A percentile compares a stretch with the other conserved stretches of the same genome.
Evolutionary conservation across 139 green algal species (phyloP).

Genomic region (Chlamydomonas sp.): DNA sequence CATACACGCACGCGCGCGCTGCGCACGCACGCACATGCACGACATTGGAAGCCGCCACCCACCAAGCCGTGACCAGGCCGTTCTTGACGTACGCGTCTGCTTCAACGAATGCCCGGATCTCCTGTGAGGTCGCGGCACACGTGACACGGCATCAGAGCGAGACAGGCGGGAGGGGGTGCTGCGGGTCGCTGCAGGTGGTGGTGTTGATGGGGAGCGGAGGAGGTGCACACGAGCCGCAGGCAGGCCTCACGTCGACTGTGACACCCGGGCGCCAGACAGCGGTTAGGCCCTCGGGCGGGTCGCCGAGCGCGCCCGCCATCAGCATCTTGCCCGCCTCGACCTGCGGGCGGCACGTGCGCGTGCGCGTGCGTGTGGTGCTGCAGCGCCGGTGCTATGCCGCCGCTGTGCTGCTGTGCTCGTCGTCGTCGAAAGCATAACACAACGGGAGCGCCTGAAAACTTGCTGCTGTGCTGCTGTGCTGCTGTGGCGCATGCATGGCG

Average conservation of each 20-base stretch:
- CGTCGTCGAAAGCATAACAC: not conserved
- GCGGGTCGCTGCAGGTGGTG: not conserved
- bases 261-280: not conserved
- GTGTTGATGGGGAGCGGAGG: not conserved
- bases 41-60: constrained; percentile 8
- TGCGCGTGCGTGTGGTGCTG: not conserved
- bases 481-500: not conserved
- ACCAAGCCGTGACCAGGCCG: constrained; percentile 54
- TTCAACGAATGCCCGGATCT: constrained; percentile 67
- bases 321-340: constrained; percentile 53
- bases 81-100: constrained; percentile 66
- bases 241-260: not conserved
- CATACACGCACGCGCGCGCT: too few relatives aligned
- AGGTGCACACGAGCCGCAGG: not conserved
- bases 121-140: constrained; percentile 27
- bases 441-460: not conserved
- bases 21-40: too few relatives aligned
- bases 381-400: too few relatives aligned
- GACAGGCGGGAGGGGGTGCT: too few relatives aligned
- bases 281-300: constrained; percentile 44
- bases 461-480: not conserved
- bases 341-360: constrained; percentile 17
- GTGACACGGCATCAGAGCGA: not conserved
- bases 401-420: not conserved
- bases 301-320: constrained; percentile 53